Conservation (phyloP, 805 yeast species). For the Barnettozyma californica region DNA sequence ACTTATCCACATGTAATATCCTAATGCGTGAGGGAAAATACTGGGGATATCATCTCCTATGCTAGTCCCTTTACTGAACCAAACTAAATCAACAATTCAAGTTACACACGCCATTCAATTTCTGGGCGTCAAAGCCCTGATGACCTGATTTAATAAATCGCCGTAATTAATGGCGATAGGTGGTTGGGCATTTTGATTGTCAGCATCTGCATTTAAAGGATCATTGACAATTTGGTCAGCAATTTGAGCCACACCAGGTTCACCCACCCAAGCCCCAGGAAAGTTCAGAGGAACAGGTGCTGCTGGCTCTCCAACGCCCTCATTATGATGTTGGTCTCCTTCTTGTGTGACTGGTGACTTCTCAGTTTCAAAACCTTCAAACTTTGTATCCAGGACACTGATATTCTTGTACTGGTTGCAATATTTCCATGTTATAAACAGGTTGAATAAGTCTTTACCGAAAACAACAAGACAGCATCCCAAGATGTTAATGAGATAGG, state of each 20-base stretch:
- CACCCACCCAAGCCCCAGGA: conserved; percentile 1
- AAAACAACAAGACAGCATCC: conserved; percentile 30
- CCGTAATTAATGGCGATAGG: not conserved
- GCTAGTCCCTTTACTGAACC: no score
- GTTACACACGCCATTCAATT: not conserved
- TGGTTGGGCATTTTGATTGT: not conserved
- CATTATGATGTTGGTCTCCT: not conserved
- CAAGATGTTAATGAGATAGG: conserved; percentile 29
- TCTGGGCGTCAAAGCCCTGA: not conserved
- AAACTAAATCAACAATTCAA: not conserved
- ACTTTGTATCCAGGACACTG: conserved; percentile 13
- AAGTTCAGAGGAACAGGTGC: not conserved
- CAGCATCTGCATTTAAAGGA: not conserved
- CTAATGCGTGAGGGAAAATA: no score
- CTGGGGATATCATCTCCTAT: no score
- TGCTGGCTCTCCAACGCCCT: not conserved
- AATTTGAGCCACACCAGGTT: not conserved
- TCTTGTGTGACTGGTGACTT: not conserved
- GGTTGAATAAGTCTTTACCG: conserved; percentile 28
- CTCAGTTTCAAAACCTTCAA: conserved; percentile 7
- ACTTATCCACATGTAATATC: no score
- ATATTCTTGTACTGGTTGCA: conserved; percentile 25
- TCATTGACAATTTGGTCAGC: not conserved
- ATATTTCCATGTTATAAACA: conserved; percentile 29
- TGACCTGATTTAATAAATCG: not conserved